Conservation (phyloP, 192 early-diverging fungal species). For the Paraglomus occultum region DNA sequence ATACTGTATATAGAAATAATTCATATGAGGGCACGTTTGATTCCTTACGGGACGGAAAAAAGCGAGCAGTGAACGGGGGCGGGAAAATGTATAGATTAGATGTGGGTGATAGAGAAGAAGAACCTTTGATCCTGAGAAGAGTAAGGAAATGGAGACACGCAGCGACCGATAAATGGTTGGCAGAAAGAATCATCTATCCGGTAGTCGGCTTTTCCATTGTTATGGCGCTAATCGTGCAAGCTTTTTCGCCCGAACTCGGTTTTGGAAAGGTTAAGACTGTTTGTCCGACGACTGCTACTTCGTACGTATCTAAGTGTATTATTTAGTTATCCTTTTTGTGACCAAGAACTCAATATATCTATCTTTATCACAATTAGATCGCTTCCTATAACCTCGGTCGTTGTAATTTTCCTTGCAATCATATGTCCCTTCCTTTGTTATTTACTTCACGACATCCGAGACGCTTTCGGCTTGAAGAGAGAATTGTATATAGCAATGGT, state of each 20-base stretch:
- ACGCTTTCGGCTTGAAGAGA: slow-evolving; percentile 23
- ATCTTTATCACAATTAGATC: background rate
- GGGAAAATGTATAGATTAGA: too few species aligned
- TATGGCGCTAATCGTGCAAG: background rate
- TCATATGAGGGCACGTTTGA: background rate
- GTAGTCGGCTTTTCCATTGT: background rate
- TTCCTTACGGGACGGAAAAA: too few species aligned
- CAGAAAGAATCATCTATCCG: background rate
- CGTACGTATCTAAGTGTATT: too few species aligned
- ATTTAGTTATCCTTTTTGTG: too few species aligned
- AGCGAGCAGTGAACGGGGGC: too few species aligned
- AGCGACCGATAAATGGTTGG: slow-evolving; percentile 26
- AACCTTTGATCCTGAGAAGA: background rate
- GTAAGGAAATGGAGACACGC: slow-evolving; percentile 5
- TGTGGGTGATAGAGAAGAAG: background rate
- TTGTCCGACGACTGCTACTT: background rate
- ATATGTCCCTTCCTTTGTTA: slow-evolving; percentile 9
- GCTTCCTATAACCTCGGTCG: background rate
- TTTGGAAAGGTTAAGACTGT: background rate
- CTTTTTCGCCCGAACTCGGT: background rate
- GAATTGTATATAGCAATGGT: slow-evolving; percentile 15
- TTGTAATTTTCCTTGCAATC: background rate
- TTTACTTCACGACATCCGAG: slow-evolving; percentile 3
- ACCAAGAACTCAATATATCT: too few species aligned
- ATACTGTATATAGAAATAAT: background rate